Conservation (phyloP, 1,284 basidiomycete species). For the Tranzscheliella williamsii region DNA sequence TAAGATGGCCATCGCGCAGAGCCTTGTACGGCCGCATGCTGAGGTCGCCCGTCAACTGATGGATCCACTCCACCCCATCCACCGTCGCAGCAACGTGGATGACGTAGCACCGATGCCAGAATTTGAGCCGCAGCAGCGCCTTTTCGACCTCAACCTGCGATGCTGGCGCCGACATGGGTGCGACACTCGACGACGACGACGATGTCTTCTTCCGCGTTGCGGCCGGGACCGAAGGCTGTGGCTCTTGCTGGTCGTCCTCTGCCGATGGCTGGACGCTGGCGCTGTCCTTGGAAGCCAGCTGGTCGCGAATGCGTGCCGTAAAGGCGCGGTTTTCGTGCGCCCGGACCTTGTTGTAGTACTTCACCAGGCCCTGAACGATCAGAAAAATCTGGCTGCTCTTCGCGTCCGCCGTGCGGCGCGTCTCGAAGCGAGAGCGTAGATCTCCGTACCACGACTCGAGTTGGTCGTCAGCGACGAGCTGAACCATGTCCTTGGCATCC, state of each 20-base stretch:
- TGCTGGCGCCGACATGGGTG: neutral
- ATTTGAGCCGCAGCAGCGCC: slow-evolving; percentile 28
- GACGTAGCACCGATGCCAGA: slow-evolving; percentile 29
- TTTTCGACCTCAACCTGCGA: slow-evolving; percentile 8
- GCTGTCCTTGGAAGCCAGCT: slow-evolving; percentile 11
- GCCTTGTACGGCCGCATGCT: slow-evolving; percentile 37
- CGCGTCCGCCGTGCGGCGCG: neutral
- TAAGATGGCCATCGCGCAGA: slow-evolving; percentile 28
- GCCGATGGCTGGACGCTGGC: neutral
- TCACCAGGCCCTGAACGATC: slow-evolving; percentile 35
- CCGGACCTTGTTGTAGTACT: slow-evolving; percentile 12
- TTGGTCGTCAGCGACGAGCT: slow-evolving; percentile 6
- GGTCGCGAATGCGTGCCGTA: slow-evolving; percentile 26
- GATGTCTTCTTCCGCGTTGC: neutral
- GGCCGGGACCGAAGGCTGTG: neutral
- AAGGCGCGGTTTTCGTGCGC: slow-evolving; percentile 30
- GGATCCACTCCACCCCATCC: slow-evolving; percentile 33
- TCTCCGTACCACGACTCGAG: slow-evolving; percentile 27
- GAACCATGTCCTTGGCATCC: slow-evolving; percentile 22
- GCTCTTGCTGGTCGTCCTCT: neutral
- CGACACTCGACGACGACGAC: neutral
- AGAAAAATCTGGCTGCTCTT: slow-evolving; percentile 18
- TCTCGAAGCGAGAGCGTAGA: slow-evolving; percentile 5
- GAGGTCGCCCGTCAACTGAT: slow-evolving; percentile 23
- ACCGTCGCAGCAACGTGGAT: slow-evolving; percentile 26